Evolutionary conservation across 352 stramenopile genomes (phyloP).

Genomic region (Phytophthora cajani): DNA sequence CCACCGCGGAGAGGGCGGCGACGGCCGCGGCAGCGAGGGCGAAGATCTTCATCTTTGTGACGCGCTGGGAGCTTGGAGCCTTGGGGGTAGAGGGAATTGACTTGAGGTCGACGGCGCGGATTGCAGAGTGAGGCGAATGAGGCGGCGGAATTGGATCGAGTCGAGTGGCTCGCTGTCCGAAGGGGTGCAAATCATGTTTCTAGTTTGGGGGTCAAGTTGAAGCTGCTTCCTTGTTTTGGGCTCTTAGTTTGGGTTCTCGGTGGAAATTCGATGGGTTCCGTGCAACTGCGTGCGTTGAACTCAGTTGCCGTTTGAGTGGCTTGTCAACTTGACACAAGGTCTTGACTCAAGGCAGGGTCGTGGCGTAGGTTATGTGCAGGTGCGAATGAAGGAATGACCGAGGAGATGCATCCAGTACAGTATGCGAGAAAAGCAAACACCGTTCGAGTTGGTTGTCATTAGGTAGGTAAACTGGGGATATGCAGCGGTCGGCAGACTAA

Average conservation of each 20-base stretch:
- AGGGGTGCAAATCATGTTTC: slow-evolving; percentile 6
- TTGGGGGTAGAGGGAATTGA: background rate
- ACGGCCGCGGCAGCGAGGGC: slow-evolving; percentile 1
- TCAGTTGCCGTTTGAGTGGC: background rate
- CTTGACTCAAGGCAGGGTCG: too few species aligned
- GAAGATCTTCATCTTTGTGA: slow-evolving; percentile 25
- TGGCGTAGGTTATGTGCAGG: background rate
- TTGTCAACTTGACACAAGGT: background rate
- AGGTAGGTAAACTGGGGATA: background rate
- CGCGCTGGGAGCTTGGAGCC: background rate
- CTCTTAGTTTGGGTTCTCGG: background rate
- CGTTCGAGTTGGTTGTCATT: background rate
- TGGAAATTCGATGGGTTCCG: background rate
- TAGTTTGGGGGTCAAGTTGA: slow-evolving; percentile 1
- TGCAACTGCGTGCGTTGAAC: background rate
- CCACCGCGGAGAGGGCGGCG: slow-evolving; percentile 7
- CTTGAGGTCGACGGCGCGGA: slow-evolving; percentile 18
- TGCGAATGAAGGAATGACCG: background rate
- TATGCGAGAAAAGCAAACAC: background rate
- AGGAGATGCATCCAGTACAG: background rate
- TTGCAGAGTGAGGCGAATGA: slow-evolving; percentile 18
- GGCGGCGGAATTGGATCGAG: background rate
- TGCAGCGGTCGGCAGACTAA: background rate
- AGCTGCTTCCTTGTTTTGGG: background rate
- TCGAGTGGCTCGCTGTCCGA: background rate